Evolutionary conservation across 2,329 filamentous ascomycete genomes (phyloP).

Genomic region (Mycocentrospora acerina): DNA sequence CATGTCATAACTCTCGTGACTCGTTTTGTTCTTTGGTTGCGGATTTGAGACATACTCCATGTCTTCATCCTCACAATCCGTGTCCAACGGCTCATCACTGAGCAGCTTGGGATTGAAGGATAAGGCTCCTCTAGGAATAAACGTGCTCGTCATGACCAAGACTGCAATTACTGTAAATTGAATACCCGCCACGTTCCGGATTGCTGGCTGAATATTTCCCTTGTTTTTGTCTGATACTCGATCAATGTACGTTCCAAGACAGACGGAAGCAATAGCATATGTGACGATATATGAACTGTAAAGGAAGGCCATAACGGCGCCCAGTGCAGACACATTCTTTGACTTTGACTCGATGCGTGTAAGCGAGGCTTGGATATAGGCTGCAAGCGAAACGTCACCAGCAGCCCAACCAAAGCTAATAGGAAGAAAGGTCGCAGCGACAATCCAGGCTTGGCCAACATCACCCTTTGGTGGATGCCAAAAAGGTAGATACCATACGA

Average conservation of each 20-base stretch:
- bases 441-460: constrained; percentile 50
- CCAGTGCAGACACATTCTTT: constrained; percentile 51
- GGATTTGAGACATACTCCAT: constrained; percentile 23
- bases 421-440: constrained; percentile 50
- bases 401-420: constrained; percentile 53
- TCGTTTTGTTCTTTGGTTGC: constrained; percentile 18
- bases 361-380: constrained; percentile 55
- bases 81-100: constrained; percentile 43
- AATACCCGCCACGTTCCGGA: constrained; percentile 50
- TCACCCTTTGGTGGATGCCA: constrained; percentile 47
- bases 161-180: constrained; percentile 50
- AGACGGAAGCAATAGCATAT: constrained; percentile 48
- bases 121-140: constrained; percentile 50
- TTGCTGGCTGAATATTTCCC: constrained; percentile 44
- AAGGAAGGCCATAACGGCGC: constrained; percentile 55
- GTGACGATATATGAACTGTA: constrained; percentile 54
- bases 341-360: constrained; percentile 48
- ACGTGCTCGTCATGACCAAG: constrained; percentile 48
- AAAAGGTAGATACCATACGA: constrained; percentile 53
- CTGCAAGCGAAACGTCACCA: constrained; percentile 53
- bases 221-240: constrained; percentile 40
- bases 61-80: constrained; percentile 30
- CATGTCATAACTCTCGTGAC: constrained; percentile 26
- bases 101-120: constrained; percentile 49
- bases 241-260: constrained; percentile 52